Percentiles rank a stretch among this genome's conserved stretches.
Evolutionary conservation across 441 rosid species (phyloP).

Genomic region (Brassica balearica): DNA sequence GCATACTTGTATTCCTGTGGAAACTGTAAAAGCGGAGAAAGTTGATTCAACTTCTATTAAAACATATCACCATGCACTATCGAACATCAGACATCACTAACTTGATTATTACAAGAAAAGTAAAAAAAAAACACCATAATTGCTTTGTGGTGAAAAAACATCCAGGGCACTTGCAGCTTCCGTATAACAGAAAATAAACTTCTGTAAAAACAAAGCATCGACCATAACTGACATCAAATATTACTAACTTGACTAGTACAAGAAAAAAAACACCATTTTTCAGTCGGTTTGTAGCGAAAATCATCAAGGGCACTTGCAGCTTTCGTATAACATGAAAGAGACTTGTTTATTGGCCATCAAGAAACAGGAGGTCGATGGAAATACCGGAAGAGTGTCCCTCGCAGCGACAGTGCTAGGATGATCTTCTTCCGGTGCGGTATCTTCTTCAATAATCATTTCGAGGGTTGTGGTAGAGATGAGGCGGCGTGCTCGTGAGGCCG

Average conservation of each 20-base stretch:
- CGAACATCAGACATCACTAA: not conserved
- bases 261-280: not conserved
- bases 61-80: not conserved
- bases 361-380: slow-evolving; percentile 34
- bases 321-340: slow-evolving; percentile 20
- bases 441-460: slow-evolving; percentile 41
- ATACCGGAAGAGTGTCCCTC: slow-evolving; percentile 6
- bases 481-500: slow-evolving; percentile 20
- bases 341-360: slow-evolving; percentile 37
- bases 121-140: not conserved
- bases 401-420: not conserved
- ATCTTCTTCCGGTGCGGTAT: slow-evolving; percentile 13
- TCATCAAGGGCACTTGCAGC: slow-evolving; percentile 34
- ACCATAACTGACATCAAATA: not conserved
- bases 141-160: not conserved
- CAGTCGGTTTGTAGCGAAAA: not conserved
- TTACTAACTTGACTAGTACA: slow-evolving; percentile 13
- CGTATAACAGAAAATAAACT: slow-evolving; percentile 19
- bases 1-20: not conserved
- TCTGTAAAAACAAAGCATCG: slow-evolving; percentile 26
- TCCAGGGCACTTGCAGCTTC: slow-evolving; percentile 34
- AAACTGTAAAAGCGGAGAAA: not conserved
- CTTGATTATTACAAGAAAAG: not conserved
- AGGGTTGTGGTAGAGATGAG: slow-evolving; percentile 39
- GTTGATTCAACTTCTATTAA: not conserved